Percentiles rank a stretch among this genome's conserved stretches.
phyloP scores from a whole-genome alignment of 768 basidiomycete genomes.

The Lenzites betulinus region DNA sequence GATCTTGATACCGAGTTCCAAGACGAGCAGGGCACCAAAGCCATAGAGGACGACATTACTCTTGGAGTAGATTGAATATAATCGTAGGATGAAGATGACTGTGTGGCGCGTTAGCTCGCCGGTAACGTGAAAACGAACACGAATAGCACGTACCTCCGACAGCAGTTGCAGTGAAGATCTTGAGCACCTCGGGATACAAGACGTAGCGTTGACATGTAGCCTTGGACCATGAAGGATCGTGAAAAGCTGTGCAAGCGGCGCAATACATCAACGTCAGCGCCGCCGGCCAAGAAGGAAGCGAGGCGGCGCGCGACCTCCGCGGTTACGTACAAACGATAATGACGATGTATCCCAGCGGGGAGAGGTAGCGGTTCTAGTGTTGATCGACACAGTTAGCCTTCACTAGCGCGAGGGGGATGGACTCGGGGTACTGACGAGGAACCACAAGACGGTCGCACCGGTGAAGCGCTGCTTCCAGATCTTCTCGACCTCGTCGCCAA shows the following conservation, averaged over 20 bases:
- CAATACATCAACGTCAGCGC: background rate
- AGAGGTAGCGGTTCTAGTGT: conserved; percentile 29
- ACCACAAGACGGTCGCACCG: conserved; percentile 28
- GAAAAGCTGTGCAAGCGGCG: conserved; percentile 15
- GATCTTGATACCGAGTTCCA: conserved; percentile 28
- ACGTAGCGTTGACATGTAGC: conserved; percentile 24
- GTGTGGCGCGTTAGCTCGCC: background rate
- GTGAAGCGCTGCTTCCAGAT: conserved; percentile 29
- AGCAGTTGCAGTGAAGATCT: conserved; percentile 26
- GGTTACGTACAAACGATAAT: conserved; percentile 29
- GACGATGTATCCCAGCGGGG: conserved; percentile 30
- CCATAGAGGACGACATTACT: conserved; percentile 18
- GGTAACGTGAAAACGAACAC: background rate
- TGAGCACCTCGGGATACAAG: conserved; percentile 28
- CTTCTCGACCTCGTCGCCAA: conserved; percentile 26
- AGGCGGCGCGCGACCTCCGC: background rate
- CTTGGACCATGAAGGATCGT: conserved; percentile 25
- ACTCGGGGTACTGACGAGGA: conserved; percentile 16
- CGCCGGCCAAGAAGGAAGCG: background rate
- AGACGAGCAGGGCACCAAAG: conserved; percentile 21
- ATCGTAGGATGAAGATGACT: conserved; percentile 31
- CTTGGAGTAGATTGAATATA: conserved; percentile 29
- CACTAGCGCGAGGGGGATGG: background rate
- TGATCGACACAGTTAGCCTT: conserved; percentile 1
- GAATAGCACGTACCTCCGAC: conserved; percentile 22